Evolutionary conservation across 306 rosid species (phyloP), one percentile per base, ranked within the genome.

Genomic region (Quercus rubra): DNA sequence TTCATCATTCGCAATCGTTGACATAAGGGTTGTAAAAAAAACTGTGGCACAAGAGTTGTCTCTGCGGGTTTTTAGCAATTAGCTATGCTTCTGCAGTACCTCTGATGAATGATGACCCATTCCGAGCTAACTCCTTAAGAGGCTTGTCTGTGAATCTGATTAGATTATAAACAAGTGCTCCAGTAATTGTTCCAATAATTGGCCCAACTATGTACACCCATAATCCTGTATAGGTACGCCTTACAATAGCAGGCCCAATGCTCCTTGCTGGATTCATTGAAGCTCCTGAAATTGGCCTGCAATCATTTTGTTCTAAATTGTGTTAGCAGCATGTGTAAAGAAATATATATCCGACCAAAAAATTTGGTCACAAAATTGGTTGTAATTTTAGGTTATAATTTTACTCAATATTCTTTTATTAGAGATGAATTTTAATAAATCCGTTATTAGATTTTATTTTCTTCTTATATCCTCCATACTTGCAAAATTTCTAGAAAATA

Each of bases 241-340:
- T 78, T 27, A 82, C 75, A 64, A 85, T 38, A 13, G 88, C 88
- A 2, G 88, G 83, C 11, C 88, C 86, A 11, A 85, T 71, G 71
- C 82, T 85, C 78, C 88, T 82, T 5, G 88, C 88, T 14, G 88
- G 88, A 30, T 85, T 85, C 88, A 85, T 85, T 13, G 88, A 85
- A 5, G 88, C 85, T 57, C 88, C 86, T 1, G 88, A 82, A 70
- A 85, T 43, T 4, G 79, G 88, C 81, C 88, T 85, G 75, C 69
- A 35, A 66, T 57, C 58, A 55, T 19, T 41, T 14, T 15, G 12
- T 74, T 8, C 43, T 5, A 55, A 59, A 72, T 69, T 68, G 58
- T 6, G 54, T 72, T 5, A 28, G 11, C 20, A 27, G 25, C 10
- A 7, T 38, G 1, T 1, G 0, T 38, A 38, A 38, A 38, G 10